Base-by-base conservation (phyloP, 805 yeast genomes). In the Brettanomyces nanus region DNA sequence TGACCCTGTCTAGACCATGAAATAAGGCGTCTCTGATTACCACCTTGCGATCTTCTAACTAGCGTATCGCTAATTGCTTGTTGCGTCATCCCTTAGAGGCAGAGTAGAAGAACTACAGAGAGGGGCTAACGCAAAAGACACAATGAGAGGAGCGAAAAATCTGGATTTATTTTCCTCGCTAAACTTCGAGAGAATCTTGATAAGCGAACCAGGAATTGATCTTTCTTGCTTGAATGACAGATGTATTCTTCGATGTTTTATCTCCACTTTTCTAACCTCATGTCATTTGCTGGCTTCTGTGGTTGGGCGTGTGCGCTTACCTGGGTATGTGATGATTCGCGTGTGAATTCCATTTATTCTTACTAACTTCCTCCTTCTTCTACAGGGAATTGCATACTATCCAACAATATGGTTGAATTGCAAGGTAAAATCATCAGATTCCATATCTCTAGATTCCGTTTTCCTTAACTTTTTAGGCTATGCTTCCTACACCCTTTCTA, bases 1-100 rank as follows among this genome's bases (percentile, higher is more conserved):
- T 85, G 75, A 11, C 96, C 96, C 46, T 79, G 82, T 46, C 77
- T 74, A 9, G 94, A 83, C 95, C 95, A 86, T 9, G 85, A 71
- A 7, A 80, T 36, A 13, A 42, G 33, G 23, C 40, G 32, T 7
- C 27, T 15, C 18, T 28, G 39, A n/a, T 19, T 29, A 4, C 14
- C 30, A 5, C 26, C 19, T 4, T 29, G 29, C 6, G 56, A 33
- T 14, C 55, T 41, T 14, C 49, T 45, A 19, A 49, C 45, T 5
- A 52, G 43, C 4, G 51, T 48, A 23, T 54, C 59, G 29, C 53
- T 50, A 10, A 31, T 31, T 20, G 26, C 15, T 10, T 31, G 30
- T 6, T 28, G 10, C 26, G n/a, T n/a, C n/a, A n/a, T n/a, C n/a
- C n/a, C n/a, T n/a, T n/a, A n/a, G n/a, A n/a, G n/a, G n/a, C n/a